Percentiles rank a stretch among this genome's conserved stretches.
Evolutionary conservation across 2,329 filamentous ascomycete genomes (phyloP).

Genomic region (Akanthomyces dipterigenus): DNA sequence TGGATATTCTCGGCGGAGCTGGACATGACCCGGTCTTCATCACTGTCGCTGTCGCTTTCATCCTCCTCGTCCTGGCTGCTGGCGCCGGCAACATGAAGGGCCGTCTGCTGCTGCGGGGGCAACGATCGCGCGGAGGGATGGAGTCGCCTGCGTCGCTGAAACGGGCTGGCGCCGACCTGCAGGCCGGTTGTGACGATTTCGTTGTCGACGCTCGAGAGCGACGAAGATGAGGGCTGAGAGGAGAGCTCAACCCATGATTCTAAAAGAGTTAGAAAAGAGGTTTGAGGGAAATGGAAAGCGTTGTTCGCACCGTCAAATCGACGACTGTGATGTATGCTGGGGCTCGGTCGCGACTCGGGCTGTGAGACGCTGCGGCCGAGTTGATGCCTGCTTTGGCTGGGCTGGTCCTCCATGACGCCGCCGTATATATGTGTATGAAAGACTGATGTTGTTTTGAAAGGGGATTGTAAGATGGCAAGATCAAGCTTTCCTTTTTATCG

Average conservation of each 20-base stretch:
- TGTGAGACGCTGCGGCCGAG: conserved; percentile 22
- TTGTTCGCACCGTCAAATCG: conserved; percentile 30
- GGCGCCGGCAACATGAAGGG: conserved; percentile 33
- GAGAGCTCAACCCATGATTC: conserved; percentile 96
- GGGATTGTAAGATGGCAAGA: not conserved
- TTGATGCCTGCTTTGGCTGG: conserved; percentile 18
- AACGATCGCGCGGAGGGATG: conserved; percentile 27
- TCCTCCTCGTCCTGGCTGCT: conserved; percentile 95
- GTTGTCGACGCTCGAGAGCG: conserved; percentile 75
- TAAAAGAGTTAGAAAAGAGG: conserved; percentile 29
- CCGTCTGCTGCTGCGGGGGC: conserved; percentile 32
- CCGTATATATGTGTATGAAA: not conserved
- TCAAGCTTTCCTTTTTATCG: not conserved
- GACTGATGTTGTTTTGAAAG: not conserved
- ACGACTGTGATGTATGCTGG: conserved; percentile 26
- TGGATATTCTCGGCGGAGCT: conserved; percentile 51
- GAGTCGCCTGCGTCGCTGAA: conserved; percentile 51
- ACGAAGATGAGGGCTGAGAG: conserved; percentile 90
- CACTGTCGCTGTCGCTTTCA: conserved; percentile 83
- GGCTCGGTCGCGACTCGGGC: conserved; percentile 23
- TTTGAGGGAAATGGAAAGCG: conserved; percentile 17
- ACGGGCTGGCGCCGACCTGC: conserved; percentile 58
- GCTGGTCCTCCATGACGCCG: conserved; percentile 22
- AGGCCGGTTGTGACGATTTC: conserved; percentile 89
- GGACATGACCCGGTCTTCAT: conserved; percentile 51